Base-by-base conservation (phyloP, 257 asterid species). In the Craterostigma plantagineum region DNA sequence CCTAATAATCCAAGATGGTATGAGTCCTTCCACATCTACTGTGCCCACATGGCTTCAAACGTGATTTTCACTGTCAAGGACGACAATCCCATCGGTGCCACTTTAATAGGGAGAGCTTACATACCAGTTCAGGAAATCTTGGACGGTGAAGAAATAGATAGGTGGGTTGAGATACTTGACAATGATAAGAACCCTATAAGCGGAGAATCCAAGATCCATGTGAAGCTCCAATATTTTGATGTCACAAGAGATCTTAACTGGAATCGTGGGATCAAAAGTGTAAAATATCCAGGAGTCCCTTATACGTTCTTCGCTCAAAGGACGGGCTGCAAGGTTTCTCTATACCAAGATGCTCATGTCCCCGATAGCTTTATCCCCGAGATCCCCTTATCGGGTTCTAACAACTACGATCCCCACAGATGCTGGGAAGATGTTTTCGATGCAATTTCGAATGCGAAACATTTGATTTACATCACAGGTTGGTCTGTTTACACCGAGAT, bases 391-490 rank as follows among this genome's bases (percentile, higher is more conserved):
- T 55, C 70, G 5, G 82, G 75, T 13, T 70, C 70, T 11, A 57
- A 55, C 41, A 34, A 35, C 51, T 73, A 73, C 42, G 68, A 69
- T 50, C 30, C 78, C 11, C 72, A 63, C 45, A 56, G 79, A 48
- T 63, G 83, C 46, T 69, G 75, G 79, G 78, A 73, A 49, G 83
- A 73, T 54, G 18, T 73, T 34, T 73, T 69, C 54, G 83, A 73
- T 43, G 78, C 83, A 1, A 69, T 73, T 30, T 37, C 58, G 27
- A 66, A 69, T 12, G 83, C 83, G 6, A 63, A 63, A 59, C 83
- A 69, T 65, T 17, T 73, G 38, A 69, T 73, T 53, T 73, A 73
- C 70, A 69, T 73, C 50, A 73, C 83, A 6, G 30, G 30, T 2
- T 23, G 30, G 30, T 23, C 30, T 6, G 30, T 23, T 23, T 23